Percentiles rank a stretch among this genome's conserved stretches.
These are phyloP conservation scores for Cladorrhinum sp. DNA, from an alignment of 2,329 filamentous ascomycete genomes.

Conservation along the genomic window DNA sequence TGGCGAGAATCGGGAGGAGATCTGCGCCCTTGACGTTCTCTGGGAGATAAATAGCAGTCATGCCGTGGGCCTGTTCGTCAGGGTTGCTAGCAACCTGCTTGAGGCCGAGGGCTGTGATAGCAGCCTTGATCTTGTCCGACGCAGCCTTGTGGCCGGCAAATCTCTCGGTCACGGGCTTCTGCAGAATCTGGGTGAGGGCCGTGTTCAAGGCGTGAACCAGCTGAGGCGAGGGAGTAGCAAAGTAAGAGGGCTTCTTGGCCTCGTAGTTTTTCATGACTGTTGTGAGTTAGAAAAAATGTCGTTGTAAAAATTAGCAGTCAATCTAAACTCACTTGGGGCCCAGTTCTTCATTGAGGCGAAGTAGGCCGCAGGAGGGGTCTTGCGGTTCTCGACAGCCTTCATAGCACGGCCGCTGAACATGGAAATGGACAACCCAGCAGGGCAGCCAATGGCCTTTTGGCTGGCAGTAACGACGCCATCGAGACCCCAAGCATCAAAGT, in stretches of 20 bases:
- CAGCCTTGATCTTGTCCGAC: slow-evolving; percentile 83
- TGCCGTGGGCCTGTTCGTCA: slow-evolving; percentile 91
- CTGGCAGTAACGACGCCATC: slow-evolving; percentile 92
- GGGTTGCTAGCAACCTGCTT: slow-evolving; percentile 82
- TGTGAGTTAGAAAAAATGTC: background rate
- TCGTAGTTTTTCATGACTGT: slow-evolving; percentile 98
- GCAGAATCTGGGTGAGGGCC: slow-evolving; percentile 78
- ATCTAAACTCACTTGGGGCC: slow-evolving; percentile 68
- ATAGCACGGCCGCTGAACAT: slow-evolving; percentile 91
- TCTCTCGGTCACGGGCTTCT: slow-evolving; percentile 74
- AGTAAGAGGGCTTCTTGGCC: slow-evolving; percentile 95
- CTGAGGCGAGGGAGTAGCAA: slow-evolving; percentile 93
- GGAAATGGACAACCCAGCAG: slow-evolving; percentile 88
- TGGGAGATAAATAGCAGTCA: slow-evolving; percentile 96
- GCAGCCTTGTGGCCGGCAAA: slow-evolving; percentile 77
- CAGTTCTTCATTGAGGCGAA: slow-evolving; percentile 98
- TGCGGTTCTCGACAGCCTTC: slow-evolving; percentile 72
- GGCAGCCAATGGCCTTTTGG: slow-evolving; percentile 95
- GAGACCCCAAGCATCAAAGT: slow-evolving; percentile 91
- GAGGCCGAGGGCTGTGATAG: slow-evolving; percentile 74
- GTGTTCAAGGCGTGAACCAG: slow-evolving; percentile 91
- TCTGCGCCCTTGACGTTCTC: slow-evolving; percentile 78
- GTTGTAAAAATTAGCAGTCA: background rate
- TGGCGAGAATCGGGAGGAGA: slow-evolving; percentile 77
- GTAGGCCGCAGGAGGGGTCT: slow-evolving; percentile 80